Conservation (phyloP, 148 eudicot species). For the Tetragonia tetragonoides region DNA sequence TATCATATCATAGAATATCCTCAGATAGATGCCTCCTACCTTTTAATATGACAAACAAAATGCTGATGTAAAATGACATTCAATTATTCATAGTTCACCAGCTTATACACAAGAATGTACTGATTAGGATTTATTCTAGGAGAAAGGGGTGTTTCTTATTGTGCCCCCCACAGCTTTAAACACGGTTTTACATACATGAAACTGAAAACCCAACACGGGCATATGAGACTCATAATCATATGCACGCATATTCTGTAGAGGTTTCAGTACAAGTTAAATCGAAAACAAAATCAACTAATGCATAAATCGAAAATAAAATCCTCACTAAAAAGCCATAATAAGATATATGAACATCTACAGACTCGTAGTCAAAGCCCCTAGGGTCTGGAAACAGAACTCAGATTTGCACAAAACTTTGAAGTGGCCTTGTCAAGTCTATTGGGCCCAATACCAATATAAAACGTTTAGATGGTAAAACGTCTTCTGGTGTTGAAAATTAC, state of each 20-base stretch:
- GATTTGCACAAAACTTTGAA: conserved; percentile 21
- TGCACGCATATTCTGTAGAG: conserved; percentile 20
- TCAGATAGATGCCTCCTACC: too few relatives aligned
- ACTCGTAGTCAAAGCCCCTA: neutral
- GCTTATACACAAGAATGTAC: neutral
- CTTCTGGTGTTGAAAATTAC: neutral
- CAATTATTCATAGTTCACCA: too few relatives aligned
- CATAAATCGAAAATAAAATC: neutral
- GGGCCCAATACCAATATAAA: neutral
- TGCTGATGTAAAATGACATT: too few relatives aligned
- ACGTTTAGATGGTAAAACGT: neutral
- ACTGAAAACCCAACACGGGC: neutral
- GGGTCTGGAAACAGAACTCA: neutral
- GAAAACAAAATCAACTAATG: neutral
- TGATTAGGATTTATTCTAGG: neutral
- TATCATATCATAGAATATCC: too few relatives aligned
- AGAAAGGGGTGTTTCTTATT: too few relatives aligned
- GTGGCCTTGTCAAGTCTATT: conserved; percentile 7
- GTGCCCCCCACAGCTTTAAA: neutral
- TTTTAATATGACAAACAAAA: too few relatives aligned
- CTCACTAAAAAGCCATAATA: neutral
- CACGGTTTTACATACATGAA: neutral
- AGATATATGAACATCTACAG: neutral
- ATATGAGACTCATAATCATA: neutral
- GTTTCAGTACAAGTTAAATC: neutral